These are phyloP conservation scores for Boletus rubroflammeus DNA, from an alignment of 768 basidiomycete genomes.

Conservation along the genomic window DNA sequence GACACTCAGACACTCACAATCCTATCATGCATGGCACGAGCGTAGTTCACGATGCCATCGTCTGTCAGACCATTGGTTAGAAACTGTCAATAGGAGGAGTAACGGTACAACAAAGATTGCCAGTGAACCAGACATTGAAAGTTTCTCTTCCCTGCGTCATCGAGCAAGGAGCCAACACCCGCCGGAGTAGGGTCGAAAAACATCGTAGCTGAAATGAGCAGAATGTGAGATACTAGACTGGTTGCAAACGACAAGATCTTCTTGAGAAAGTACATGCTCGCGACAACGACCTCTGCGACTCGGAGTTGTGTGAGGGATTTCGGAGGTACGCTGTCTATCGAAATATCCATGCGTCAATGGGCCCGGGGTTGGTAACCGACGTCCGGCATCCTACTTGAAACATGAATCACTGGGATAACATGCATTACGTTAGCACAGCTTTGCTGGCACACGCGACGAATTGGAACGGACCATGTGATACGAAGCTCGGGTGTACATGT, in stretches of 20 bases:
- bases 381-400: too few species aligned
- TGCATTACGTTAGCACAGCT: neutral
- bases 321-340: neutral
- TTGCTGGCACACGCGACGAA: neutral
- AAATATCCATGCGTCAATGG: neutral
- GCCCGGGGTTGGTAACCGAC: neutral
- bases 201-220: neutral
- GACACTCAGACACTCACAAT: too few species aligned
- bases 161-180: neutral
- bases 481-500: neutral
- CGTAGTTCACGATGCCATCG: too few species aligned
- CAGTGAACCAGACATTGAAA: too few species aligned
- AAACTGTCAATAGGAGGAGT: too few species aligned
- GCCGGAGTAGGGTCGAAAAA: neutral
- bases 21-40: too few species aligned
- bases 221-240: neutral
- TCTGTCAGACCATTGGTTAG: too few species aligned
- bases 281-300: neutral
- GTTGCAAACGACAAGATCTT: neutral
- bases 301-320: neutral
- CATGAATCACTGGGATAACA: neutral
- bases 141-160: neutral
- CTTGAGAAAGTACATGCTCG: too few species aligned
- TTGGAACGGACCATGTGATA: neutral
- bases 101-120: too few species aligned